phyloP scores from a whole-genome alignment of 169 alveolate genomes.

The Babesia caballi region DNA sequence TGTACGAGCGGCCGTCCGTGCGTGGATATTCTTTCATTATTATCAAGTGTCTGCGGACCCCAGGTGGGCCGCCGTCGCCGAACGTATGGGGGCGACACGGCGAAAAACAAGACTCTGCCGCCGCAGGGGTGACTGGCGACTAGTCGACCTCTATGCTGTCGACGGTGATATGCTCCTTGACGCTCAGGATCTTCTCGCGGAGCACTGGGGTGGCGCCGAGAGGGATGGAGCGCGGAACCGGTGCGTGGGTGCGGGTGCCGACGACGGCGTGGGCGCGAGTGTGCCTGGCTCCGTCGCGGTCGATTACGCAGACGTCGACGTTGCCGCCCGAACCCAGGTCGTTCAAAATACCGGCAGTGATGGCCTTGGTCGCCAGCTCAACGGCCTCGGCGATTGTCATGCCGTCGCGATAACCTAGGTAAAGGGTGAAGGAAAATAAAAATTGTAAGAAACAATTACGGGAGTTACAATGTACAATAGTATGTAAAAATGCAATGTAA shows the following conservation, averaged over 20 bases:
- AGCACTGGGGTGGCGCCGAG: slow-evolving; percentile 76
- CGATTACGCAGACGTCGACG: slow-evolving; percentile 91
- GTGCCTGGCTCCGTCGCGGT: slow-evolving; percentile 83
- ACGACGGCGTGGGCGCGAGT: slow-evolving; percentile 77
- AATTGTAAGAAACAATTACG: not conserved
- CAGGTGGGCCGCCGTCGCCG: not conserved
- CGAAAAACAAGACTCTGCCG: not conserved
- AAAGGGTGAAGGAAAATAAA: not conserved
- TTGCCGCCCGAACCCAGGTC: slow-evolving; percentile 95
- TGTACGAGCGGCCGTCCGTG: slow-evolving; percentile 30
- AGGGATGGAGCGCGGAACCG: slow-evolving; percentile 72
- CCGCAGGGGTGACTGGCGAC: not conserved
- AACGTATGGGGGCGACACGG: not conserved
- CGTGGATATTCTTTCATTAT: slow-evolving; percentile 27
- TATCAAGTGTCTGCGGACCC: not conserved
- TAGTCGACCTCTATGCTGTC: slow-evolving; percentile 62
- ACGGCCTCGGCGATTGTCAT: slow-evolving; percentile 91
- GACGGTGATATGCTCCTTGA: slow-evolving; percentile 65
- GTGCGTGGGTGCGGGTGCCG: slow-evolving; percentile 74
- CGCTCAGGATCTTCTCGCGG: slow-evolving; percentile 71
- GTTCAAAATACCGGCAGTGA: slow-evolving; percentile 95
- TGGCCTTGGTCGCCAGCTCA: slow-evolving; percentile 87
- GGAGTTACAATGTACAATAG: too few species aligned
- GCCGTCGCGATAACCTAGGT: slow-evolving; percentile 84
- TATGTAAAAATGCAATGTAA: too few species aligned